Base-by-base conservation (phyloP, 208 protist species). In the Wallacemonas sp. region DNA sequence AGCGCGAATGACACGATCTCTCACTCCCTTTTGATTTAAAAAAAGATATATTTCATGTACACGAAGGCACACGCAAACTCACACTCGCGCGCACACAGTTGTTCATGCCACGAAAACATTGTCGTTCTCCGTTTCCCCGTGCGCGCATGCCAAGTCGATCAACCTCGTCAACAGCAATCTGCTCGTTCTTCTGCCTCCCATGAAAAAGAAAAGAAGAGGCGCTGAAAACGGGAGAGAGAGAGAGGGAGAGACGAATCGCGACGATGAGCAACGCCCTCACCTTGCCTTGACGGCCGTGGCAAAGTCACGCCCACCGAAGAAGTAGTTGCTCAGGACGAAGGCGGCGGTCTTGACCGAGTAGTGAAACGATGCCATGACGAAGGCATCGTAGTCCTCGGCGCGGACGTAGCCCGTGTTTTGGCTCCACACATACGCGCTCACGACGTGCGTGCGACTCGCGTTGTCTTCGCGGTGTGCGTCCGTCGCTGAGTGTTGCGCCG, bases 271-370 rank as follows among this genome's bases (percentile, higher is more conserved):
- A 8, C 19, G 9, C 1, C 24, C 8, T n/a, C 41, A 5, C 24
- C 24, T 13, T 53, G 10, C 26, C 24, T 33, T 53, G 24, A 33
- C 17, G 8, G 17, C 24, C 4, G 26, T 17, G 22, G 45, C 41
- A 37, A 82, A 73, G 45, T 58, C 17, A 13, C 76, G 70, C 0
- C 76, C 76, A 15, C 80, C 73, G 54, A 87, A 74, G 60, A 88
- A 88, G 63, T 80, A 85, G 66, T 88, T 88, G 24, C 65, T 77
- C 36, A 88, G 34, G 21, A 85, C 78, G 58, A 88, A 79, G 3
- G 66, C 69, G 15, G 71, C 74, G 15, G 81, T 83, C 38, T 78
- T 55, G 3, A 88, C 60, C 0, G 81, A 73, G 59, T 88, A 88
- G 30, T 70, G 75, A 62, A 72, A 74, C 17, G 81, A 84, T 0